These are phyloP conservation scores for Leptodermis oblonga DNA, from an alignment of 257 asterid species.

Conservation along the genomic window DNA sequence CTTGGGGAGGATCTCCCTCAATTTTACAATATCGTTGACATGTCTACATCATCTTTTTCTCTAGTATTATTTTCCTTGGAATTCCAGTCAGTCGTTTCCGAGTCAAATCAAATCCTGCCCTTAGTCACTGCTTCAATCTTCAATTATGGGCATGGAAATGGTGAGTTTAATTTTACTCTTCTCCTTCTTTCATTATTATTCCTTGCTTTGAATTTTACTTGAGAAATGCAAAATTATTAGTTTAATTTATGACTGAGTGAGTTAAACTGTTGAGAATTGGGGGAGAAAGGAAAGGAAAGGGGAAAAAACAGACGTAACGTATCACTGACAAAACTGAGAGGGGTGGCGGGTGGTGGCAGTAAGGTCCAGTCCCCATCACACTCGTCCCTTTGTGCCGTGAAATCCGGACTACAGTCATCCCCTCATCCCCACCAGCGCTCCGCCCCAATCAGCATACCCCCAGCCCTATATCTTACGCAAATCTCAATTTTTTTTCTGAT, in stretches of 20 bases:
- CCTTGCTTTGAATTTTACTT: too few relatives aligned
- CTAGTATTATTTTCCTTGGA: background rate
- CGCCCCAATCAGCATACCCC: background rate
- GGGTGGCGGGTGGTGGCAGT: slow-evolving; percentile 30
- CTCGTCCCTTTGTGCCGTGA: slow-evolving; percentile 84
- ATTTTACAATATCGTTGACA: slow-evolving; percentile 32
- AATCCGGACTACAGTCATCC: slow-evolving; percentile 93
- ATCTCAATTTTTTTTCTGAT: background rate
- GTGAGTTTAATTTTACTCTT: background rate
- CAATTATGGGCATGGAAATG: background rate
- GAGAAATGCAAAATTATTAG: background rate
- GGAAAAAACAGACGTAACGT: slow-evolving; percentile 67
- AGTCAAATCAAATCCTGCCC: background rate
- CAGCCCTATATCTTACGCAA: background rate
- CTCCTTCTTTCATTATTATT: background rate
- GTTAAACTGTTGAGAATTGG: background rate
- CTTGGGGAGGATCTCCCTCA: slow-evolving; percentile 29
- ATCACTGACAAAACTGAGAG: slow-evolving; percentile 56
- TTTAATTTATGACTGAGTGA: background rate
- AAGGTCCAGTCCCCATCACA: slow-evolving; percentile 59
- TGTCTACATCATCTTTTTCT: slow-evolving; percentile 18
- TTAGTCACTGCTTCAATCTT: background rate
- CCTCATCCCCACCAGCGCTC: slow-evolving; percentile 15
- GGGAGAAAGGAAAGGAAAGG: background rate
- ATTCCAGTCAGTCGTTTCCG: background rate